Evolutionary conservation across 495 filamentous ascomycete species (phyloP).

Genomic region (Saxophila tyrrhenica): DNA sequence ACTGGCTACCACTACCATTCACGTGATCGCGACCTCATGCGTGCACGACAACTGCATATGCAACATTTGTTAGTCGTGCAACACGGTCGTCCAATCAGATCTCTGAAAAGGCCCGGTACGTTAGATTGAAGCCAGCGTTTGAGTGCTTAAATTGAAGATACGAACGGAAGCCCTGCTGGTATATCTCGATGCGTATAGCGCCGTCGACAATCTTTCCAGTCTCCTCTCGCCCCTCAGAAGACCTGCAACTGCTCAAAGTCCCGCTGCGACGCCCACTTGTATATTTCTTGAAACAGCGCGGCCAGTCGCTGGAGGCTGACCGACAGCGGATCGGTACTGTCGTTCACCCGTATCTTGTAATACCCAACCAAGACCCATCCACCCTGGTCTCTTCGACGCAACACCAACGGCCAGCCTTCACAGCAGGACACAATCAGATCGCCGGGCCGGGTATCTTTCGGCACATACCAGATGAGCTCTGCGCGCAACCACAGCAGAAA

Average conservation of each 20-base stretch:
- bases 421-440: background rate
- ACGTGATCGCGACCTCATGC: background rate
- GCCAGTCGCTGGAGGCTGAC: background rate
- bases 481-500: background rate
- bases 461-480: background rate
- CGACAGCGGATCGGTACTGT: background rate
- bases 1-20: background rate
- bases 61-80: background rate
- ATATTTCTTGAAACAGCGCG: background rate
- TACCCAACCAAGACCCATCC: background rate
- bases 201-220: background rate
- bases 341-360: background rate
- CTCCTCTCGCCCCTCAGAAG: too few relatives aligned
- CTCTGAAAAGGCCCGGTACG: too few relatives aligned
- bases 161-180: too few relatives aligned
- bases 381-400: background rate
- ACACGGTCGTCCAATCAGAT: background rate
- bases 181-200: too few relatives aligned
- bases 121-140: too few relatives aligned
- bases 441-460: background rate
- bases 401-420: background rate
- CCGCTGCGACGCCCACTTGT: background rate
- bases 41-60: background rate
- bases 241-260: background rate
- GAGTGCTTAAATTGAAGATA: too few relatives aligned